Base-by-base conservation (phyloP, 768 basidiomycete genomes). In the Pleurotus eryngii region DNA sequence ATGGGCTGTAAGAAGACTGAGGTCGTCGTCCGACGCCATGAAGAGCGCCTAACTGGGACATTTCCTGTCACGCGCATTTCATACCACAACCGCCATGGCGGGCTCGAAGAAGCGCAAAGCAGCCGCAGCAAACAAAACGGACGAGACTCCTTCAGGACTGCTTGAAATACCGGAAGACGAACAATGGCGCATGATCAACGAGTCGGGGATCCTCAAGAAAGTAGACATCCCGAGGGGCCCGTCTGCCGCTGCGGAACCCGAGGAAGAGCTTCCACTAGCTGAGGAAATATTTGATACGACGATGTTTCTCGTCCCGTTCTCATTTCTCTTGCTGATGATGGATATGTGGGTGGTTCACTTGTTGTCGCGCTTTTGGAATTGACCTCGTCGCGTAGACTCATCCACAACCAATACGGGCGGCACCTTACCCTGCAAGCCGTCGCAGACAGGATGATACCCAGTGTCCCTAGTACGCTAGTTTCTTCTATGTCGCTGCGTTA, bases 391-490 rank as follows among this genome's bases (percentile, higher is more conserved):
- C 27, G 11, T 59, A 94, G 92, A 57, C 74, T 93, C 45, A 81
- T 91, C 46, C 89, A 89, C 64, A 83, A 82, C 49, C 92, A 94
- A 69, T 94, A 93, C 59, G 85, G 83, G 39, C 80, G 83, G 67
- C 70, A 75, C n/a, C 76, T 83, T 1, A 72, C 80, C 15, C 65
- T 84, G 35, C 62, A 71, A 47, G 78, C 71, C 6, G 61, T 90
- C 30, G 55, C 72, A n/a, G 78, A 83, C 27, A 81, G 84, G 62
- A 81, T 92, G 76, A 56, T 81, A 24, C 74, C 83, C 17, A 81
- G 86, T 26, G 74, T 89, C 27, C 91, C 92, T n/a, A 86, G 91
- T 93, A 70, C 57, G 86, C 76, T 48, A 59, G 14, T 26, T 15
- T 49, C 18, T 45, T 17, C 17, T 9, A 56, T 42, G 26, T 27